Evolutionary conservation across 2,329 filamentous ascomycete species (phyloP).

Genomic region (Penicillium sp.): DNA sequence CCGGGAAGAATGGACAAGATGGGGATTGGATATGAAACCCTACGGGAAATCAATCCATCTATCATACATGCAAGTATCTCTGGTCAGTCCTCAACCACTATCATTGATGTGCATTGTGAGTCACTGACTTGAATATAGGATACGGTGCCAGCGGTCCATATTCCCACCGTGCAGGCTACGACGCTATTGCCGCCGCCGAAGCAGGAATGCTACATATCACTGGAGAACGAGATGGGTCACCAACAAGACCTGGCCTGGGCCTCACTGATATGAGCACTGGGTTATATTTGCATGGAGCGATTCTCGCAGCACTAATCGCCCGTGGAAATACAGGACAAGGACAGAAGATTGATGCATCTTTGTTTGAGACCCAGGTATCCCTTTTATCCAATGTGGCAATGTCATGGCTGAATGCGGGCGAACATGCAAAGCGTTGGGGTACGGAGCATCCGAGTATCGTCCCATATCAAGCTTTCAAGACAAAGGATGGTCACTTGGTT

Average conservation of each 20-base stretch:
- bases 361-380: constrained; percentile 47
- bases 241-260: constrained; percentile 45
- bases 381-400: constrained; percentile 46
- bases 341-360: constrained; percentile 46
- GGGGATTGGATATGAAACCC: constrained; percentile 42
- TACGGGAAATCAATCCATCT: constrained; percentile 39
- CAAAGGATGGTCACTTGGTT: constrained; percentile 67
- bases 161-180: constrained; percentile 45
- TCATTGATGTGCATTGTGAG: neutral
- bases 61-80: constrained; percentile 48
- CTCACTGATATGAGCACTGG: constrained; percentile 49
- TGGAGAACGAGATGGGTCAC: constrained; percentile 42
- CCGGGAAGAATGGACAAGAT: constrained; percentile 45
- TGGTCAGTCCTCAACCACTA: constrained; percentile 21
- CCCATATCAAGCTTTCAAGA: constrained; percentile 58
- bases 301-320: constrained; percentile 44
- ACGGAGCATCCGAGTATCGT: constrained; percentile 50
- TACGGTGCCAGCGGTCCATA: constrained; percentile 47
- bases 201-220: constrained; percentile 48
- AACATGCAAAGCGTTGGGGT: constrained; percentile 47
- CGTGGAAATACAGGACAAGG: constrained; percentile 41
- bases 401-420: constrained; percentile 42
- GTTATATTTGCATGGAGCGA: constrained; percentile 48
- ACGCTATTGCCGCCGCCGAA: constrained; percentile 48
- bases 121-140: constrained; percentile 15